Base-by-base conservation (phyloP, 805 yeast species). In the Candida ficus region DNA sequence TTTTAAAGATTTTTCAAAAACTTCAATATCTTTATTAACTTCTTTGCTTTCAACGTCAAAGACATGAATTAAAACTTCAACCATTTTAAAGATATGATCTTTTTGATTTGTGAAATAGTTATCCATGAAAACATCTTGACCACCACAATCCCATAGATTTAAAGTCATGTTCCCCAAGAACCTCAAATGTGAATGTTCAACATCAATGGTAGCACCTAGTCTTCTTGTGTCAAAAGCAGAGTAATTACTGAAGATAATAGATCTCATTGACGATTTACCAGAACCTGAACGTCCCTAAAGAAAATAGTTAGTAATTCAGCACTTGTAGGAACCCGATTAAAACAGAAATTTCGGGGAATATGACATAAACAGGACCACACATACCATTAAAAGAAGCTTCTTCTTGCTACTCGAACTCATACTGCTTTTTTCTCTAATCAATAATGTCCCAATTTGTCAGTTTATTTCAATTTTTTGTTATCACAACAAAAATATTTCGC, bases 141-240 rank as follows among this genome's bases (percentile, higher is more conserved):
- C 96, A 54, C 98, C 99, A 64, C 99, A 93, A 62, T 93, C 99
- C 98, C 98, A 90, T 18, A 93, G 67, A 54, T 91, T 91, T 34
- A 93, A 68, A 1, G 97, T 89, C 95, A 93, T 88, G 59, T 91
- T 90, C 1, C 96, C 96, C 44, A 93, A 68, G 55, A 93, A 90
- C 37, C 98, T 69, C 41, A 93, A 66, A 63, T 91, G 96, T 2
- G 97, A 88, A 58, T 93, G 96, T 58, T 93, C 99, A n/a, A 93
- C 97, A 57, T 93, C 99, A 42, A 93, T 90, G 0, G 99, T 93
- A 10, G 99, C 98, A 2, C 98, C 98, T 12, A 93, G 64, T 43
- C 98, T 71, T 48, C 98, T 73, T 3, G 99, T 93, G 58, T 93
- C 99, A 57, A 91, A 86, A 0, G 99, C 99, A 2, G 96, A 86